Base-by-base conservation (phyloP, 495 filamentous ascomycete species). In the Daldinia vernicosa region DNA sequence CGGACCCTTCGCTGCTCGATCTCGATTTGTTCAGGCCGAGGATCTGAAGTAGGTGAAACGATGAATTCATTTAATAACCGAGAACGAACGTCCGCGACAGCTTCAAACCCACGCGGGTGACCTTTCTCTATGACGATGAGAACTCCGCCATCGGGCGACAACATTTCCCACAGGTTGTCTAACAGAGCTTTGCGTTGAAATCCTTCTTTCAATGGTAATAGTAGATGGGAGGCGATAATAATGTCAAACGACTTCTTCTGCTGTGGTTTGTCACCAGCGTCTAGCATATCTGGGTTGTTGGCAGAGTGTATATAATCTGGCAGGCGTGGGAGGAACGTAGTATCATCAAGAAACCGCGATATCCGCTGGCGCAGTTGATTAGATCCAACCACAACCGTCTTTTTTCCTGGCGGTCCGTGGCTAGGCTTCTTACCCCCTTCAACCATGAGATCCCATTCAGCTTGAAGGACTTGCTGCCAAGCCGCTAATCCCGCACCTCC, bases 121-220 rank as follows among this genome's bases (percentile, higher is more conserved):
- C 94, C 95, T 79, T 98, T 99, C 77, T 99, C 95, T 26, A 97
- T 77, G 1, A 99, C 79, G 59, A 99, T 88, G 9, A 99, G 84
- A 9, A 98, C 86, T 50, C 95, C 95, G 11, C 95, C 95, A 30
- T 92, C 84, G 7, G 92, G 92, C 27, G 91, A 90, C 1, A 98
- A 85, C 63, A 97, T 86, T 5, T 88, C 85, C 95, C 95, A 99
- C 3, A 98, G 83, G 43, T 96, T 97, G 75, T 95, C 86, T 14
- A 97, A 81, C 50, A 93, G 83, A 24, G 87, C 84, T 71, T 92
- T 93, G 19, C 94, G 92, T 73, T 89, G 79, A 67, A 89, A 92
- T 4, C 90, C 87, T 75, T 96, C 90, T 26, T 79, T 78, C 7
- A 95, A 76, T 3, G 87, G 86, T 80, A 94, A 89, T 22, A 98